Base-by-base conservation (phyloP, 2,329 filamentous ascomycete species). In the Salinomyces thailandicus region DNA sequence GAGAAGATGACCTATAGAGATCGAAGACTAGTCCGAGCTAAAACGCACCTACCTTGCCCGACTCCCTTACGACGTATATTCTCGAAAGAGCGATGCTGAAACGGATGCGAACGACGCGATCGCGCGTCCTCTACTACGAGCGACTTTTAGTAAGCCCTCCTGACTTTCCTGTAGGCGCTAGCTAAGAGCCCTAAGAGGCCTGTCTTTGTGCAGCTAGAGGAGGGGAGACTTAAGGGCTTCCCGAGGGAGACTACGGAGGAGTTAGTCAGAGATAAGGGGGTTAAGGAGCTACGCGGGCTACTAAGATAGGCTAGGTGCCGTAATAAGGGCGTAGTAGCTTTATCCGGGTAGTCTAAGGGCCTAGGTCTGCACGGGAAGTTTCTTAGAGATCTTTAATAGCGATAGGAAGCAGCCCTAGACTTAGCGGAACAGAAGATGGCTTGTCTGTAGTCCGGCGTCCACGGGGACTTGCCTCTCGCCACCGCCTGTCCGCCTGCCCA, bases 121-220 rank as follows among this genome's bases (percentile, higher is more conserved):
- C 16, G 16, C 39, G 9, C 53, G 55, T 33, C 29, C 64, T 41
- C 35, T 57, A 43, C 33, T 38, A 20, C 22, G 60, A 11, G 32
- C 52, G 4, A 38, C 45, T 5, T 66, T 71, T 22, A 68, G 30
- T 40, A 48, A 3, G 42, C 46, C 1, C 42, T 72, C 2, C 42
- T 66, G 3, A 51, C 53, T 0, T 68, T 67, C 39, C 44, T 75
- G 5, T 44, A 53, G 1, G 51, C 58, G 18, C 50, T 75, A 8
- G 60, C 70, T 39, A 49, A 57, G 2, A 56, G 53, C 5, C 51
- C 70, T 13, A 51, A 64, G 14, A 54, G 59, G 19, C 72, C 72
- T 0, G 56, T 73, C 14, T 58, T 75, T 1, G 48, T 64, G 1
- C 71, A 75, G 43, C 55, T 75, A 3, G 71, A 75, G 43, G 59